A percentile compares a stretch with the other conserved stretches of the same genome.
Conservation (phyloP, 345 rosid species). For the Limnanthes douglasii region DNA sequence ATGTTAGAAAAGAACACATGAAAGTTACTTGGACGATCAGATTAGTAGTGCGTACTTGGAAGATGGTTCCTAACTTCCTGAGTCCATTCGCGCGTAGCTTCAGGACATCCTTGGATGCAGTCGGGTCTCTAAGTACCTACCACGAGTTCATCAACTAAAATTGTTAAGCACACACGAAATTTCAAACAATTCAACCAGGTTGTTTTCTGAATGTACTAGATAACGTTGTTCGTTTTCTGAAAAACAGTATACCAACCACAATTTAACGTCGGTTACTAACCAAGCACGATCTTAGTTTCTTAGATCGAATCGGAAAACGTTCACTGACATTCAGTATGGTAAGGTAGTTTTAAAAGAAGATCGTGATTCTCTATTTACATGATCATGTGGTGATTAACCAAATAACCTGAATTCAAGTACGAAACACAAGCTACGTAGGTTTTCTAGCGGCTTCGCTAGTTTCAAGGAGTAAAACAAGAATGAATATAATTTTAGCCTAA, state of each 20-base stretch:
- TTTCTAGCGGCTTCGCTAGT: too few species aligned
- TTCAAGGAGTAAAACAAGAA: too few species aligned
- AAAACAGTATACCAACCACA: too few species aligned
- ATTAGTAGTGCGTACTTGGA: slow-evolving; percentile 41
- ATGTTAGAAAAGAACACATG: not conserved
- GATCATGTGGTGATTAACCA: not conserved
- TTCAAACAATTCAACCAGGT: not conserved
- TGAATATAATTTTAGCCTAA: not conserved
- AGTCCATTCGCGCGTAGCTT: slow-evolving; percentile 47
- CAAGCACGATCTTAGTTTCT: too few species aligned
- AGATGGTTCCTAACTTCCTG: slow-evolving; percentile 77
- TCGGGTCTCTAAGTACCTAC: slow-evolving; percentile 87
- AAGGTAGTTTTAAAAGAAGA: not conserved
- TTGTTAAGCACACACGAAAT: slow-evolving; percentile 1
- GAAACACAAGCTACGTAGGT: not conserved
- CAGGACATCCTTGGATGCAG: slow-evolving; percentile 49
- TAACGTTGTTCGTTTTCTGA: not conserved
- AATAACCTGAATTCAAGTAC: not conserved
- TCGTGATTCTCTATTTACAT: not conserved
- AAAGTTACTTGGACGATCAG: too few species aligned
- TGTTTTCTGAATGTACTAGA: not conserved
- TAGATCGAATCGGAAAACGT: not conserved
- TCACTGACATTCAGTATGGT: too few species aligned
- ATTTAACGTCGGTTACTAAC: too few species aligned
- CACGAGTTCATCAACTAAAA: slow-evolving; percentile 1